These are phyloP conservation scores for Scutellaria galericulata DNA, from an alignment of 257 asterid species.

Conservation along the genomic window DNA sequence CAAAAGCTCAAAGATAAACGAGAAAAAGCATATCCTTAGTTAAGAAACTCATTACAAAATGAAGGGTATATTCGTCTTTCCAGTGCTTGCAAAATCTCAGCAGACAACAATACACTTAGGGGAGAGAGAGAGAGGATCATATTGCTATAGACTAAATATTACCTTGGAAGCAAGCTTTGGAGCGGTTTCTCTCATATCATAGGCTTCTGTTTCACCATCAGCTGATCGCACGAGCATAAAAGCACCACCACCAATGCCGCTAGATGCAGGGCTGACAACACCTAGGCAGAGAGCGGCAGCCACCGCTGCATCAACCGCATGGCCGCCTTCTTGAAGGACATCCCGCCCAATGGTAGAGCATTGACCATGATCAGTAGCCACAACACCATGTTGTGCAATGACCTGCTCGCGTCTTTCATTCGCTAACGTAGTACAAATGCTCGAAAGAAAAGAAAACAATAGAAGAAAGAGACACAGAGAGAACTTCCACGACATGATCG, in stretches of 20 bases:
- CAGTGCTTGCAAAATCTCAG: not conserved
- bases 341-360: conserved; percentile 66
- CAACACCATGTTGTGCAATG: conserved; percentile 49
- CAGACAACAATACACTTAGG: not conserved
- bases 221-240: conserved; percentile 62
- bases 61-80: too few species aligned
- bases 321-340: conserved; percentile 62
- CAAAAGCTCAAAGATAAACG: not conserved
- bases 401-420: conserved; percentile 37
- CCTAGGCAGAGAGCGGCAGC: conserved; percentile 78
- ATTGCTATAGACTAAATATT: not conserved
- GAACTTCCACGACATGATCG: conserved; percentile 18
- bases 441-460: conserved; percentile 8
- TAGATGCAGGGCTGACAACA: conserved; percentile 71
- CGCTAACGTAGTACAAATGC: not conserved
- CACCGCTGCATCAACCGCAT: conserved; percentile 81
- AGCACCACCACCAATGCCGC: conserved; percentile 85
- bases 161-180: conserved; percentile 60
- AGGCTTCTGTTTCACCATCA: conserved; percentile 49
- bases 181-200: conserved; percentile 77
- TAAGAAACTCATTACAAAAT: too few species aligned
- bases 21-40: too few species aligned
- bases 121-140: not conserved
- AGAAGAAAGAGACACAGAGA: conserved; percentile 30
- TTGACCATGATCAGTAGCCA: conserved; percentile 66